phyloP scores from a whole-genome alignment of 2,329 filamentous ascomycete genomes.

The Metarhizium rileyi region DNA sequence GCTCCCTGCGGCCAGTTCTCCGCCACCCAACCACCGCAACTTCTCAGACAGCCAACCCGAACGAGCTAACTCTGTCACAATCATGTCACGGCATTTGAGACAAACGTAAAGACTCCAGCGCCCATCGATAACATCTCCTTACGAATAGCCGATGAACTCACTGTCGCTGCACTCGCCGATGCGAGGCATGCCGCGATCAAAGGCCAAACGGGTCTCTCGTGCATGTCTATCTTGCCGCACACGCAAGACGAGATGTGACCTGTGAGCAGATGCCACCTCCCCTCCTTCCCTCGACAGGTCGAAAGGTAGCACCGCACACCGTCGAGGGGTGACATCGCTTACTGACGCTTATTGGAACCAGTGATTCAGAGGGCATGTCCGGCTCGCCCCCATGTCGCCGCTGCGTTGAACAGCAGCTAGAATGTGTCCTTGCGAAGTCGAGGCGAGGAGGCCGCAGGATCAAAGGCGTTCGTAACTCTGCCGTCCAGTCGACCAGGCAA shows the following conservation, averaged over 20 bases:
- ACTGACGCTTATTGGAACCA: constrained; percentile 10
- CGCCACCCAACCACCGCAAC: background rate
- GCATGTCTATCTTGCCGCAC: constrained; percentile 22
- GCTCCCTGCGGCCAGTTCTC: constrained; percentile 1
- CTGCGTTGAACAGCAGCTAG: constrained; percentile 26
- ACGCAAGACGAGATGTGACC: constrained; percentile 22
- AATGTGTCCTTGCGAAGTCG: constrained; percentile 31
- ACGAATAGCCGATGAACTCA: constrained; percentile 7
- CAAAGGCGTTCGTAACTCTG: constrained; percentile 14
- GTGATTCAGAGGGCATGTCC: constrained; percentile 24
- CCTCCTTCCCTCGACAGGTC: background rate
- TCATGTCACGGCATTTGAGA: constrained; percentile 8
- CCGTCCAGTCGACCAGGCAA: constrained; percentile 4
- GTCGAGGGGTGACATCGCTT: background rate
- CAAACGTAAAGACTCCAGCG: constrained; percentile 6
- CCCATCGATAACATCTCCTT: background rate
- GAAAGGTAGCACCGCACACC: background rate
- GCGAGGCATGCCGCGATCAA: constrained; percentile 9
- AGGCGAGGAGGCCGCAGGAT: constrained; percentile 27
- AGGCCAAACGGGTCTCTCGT: constrained; percentile 21
- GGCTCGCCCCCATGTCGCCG: constrained; percentile 27
- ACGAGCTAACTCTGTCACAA: background rate
- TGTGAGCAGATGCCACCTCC: constrained; percentile 14
- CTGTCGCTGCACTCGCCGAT: constrained; percentile 11
- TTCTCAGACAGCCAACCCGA: background rate